Evolutionary conservation across 2,329 filamentous ascomycete species (phyloP).

Genomic region (Cytospora paraplurivora): DNA sequence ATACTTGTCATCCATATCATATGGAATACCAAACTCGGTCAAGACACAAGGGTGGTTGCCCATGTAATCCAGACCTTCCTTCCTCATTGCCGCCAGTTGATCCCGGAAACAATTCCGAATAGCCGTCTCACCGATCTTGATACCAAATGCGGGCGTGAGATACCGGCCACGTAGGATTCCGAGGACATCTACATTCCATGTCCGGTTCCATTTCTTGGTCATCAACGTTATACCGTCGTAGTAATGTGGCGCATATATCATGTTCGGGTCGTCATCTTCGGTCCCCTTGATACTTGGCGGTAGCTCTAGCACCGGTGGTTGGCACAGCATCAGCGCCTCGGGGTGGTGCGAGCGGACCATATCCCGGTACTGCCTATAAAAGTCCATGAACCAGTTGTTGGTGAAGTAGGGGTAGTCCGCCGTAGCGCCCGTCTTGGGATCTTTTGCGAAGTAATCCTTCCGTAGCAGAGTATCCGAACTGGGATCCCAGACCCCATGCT

Average conservation of each 20-base stretch:
- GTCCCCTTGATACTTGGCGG: constrained; percentile 88
- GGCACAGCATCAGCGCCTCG: constrained; percentile 83
- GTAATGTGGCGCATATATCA: constrained; percentile 93
- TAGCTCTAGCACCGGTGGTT: constrained; percentile 88
- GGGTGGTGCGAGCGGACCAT: constrained; percentile 76
- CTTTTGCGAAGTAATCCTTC: constrained; percentile 85
- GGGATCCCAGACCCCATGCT: constrained; percentile 94
- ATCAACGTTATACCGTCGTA: constrained; percentile 96
- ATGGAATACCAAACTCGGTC: constrained; percentile 96
- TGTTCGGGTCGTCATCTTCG: constrained; percentile 80
- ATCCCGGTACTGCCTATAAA: constrained; percentile 75
- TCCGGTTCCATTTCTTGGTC: constrained; percentile 98
- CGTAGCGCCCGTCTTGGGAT: constrained; percentile 70
- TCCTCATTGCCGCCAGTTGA: constrained; percentile 77
- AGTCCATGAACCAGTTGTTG: constrained; percentile 87
- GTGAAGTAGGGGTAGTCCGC: constrained; percentile 86
- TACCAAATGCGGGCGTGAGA: constrained; percentile 82
- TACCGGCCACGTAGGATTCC: constrained; percentile 90
- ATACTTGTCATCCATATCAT: constrained; percentile 96
- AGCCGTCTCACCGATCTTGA: constrained; percentile 89
- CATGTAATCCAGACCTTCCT: constrained; percentile 87
- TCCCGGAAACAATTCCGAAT: constrained; percentile 92
- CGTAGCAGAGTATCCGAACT: constrained; percentile 72
- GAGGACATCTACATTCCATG: constrained; percentile 96
- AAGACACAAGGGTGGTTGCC: constrained; percentile 87